A percentile compares a stretch with the other conserved stretches of the same genome.
Conservation (phyloP, 2,329 filamentous ascomycete species). For the Pseudogymnoascus sp. region DNA sequence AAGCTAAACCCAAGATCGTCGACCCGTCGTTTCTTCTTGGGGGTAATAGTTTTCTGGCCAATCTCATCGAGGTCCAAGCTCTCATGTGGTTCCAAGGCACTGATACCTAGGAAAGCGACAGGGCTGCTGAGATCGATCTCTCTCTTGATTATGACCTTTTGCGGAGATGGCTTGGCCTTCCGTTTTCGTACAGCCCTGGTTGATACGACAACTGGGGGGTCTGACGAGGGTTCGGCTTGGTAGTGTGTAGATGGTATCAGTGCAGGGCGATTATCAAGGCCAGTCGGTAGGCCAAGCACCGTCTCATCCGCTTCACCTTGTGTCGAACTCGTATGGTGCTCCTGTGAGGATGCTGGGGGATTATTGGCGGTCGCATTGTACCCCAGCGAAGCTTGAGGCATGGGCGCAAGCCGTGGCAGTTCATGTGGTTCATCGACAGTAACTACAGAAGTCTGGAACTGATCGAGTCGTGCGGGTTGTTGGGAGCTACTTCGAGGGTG, state of each 20-base stretch:
- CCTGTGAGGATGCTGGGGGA: not conserved
- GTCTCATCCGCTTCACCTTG: constrained; percentile 15
- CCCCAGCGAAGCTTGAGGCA: not conserved
- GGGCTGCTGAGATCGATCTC: constrained; percentile 25
- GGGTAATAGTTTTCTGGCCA: constrained; percentile 28
- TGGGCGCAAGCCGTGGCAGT: not conserved
- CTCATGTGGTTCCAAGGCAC: constrained; percentile 17
- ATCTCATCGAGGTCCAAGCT: constrained; percentile 31
- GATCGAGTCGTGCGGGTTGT: not conserved
- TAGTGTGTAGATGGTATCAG: not conserved
- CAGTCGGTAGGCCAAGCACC: not conserved
- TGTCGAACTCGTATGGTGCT: constrained; percentile 22
- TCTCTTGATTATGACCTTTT: constrained; percentile 20
- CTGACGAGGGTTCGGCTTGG: constrained; percentile 13
- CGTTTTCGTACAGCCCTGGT: constrained; percentile 23
- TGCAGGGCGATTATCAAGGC: not conserved
- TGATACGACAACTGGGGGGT: constrained; percentile 21
- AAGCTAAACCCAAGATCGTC: not conserved
- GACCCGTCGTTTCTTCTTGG: constrained; percentile 22
- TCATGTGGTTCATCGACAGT: not conserved
- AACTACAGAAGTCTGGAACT: not conserved
- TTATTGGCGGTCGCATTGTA: not conserved
- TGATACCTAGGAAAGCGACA: constrained; percentile 17
- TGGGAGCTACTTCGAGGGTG: not conserved
- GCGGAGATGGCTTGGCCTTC: constrained; percentile 10